Conservation (phyloP, 345 rosid genomes). For the Adansonia digitata region DNA sequence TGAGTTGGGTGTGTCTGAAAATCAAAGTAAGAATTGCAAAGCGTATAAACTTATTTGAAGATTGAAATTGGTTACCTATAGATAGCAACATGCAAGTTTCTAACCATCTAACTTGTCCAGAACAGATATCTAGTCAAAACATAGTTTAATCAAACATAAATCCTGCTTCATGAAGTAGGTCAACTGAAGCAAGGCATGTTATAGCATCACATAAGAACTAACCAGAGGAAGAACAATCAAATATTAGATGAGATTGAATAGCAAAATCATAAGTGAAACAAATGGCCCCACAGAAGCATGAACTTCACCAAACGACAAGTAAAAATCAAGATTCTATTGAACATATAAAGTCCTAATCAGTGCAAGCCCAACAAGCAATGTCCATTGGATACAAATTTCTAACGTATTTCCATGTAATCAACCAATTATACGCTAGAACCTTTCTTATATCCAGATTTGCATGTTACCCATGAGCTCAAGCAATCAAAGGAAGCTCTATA, state of each 20-base stretch:
- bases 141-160: background rate
- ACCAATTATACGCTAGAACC: background rate
- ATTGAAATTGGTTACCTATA: background rate
- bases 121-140: background rate
- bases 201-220: no score
- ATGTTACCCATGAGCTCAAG: background rate
- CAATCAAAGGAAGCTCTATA: background rate
- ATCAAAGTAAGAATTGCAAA: constrained; percentile 23
- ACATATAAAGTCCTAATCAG: background rate
- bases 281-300: background rate
- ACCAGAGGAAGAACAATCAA: background rate
- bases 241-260: background rate
- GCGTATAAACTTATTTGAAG: background rate
- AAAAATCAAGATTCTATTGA: background rate
- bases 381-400: background rate
- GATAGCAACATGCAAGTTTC: background rate
- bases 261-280: background rate
- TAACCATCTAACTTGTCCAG: background rate
- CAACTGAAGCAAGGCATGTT: background rate
- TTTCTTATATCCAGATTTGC: background rate
- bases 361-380: background rate
- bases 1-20: constrained; percentile 96
- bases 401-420: background rate
- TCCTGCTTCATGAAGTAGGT: background rate
- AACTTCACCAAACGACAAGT: background rate